phyloP scores from a whole-genome alignment of 163 green algal species.

The Volvox carteri region DNA sequence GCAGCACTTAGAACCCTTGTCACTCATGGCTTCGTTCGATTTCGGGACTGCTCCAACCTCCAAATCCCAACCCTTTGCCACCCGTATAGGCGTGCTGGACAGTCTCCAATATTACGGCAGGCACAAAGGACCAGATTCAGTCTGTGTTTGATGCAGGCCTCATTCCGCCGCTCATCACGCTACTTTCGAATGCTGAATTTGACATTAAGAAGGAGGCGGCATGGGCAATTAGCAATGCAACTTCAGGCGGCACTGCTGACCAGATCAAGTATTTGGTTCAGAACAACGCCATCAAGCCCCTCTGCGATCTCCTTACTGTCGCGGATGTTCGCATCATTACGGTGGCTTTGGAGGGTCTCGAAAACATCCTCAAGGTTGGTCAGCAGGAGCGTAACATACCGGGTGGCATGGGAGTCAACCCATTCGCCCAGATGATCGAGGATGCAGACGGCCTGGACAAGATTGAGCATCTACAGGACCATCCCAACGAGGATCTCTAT shows the following conservation, averaged over 20 bases:
- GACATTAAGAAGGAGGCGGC: constrained; percentile 99
- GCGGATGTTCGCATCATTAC: constrained; percentile 96
- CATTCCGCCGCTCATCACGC: constrained; percentile 91
- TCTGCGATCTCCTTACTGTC: constrained; percentile 96
- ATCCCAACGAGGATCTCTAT: constrained; percentile 98
- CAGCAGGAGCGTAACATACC: constrained; percentile 78
- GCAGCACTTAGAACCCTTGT: too few relatives aligned
- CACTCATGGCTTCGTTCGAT: too few relatives aligned
- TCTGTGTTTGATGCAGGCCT: constrained; percentile 94
- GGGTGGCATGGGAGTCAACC: constrained; percentile 82
- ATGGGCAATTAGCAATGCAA: constrained; percentile 99
- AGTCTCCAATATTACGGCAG: constrained; percentile 99
- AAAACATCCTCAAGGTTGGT: constrained; percentile 99
- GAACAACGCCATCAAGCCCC: constrained; percentile 90
- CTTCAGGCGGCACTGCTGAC: constrained; percentile 90
- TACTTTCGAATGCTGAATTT: constrained; percentile 96
- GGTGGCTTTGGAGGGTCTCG: constrained; percentile 97
- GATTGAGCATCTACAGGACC: constrained; percentile 96
- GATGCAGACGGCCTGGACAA: constrained; percentile 98
- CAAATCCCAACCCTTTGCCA: background rate
- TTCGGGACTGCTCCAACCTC: too few relatives aligned
- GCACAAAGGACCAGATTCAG: constrained; percentile 96
- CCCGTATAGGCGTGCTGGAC: constrained; percentile 94
- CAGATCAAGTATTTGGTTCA: constrained; percentile 84
- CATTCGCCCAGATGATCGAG: constrained; percentile 93